Conservation (phyloP, 192 early-diverging fungal species). For the Chytriomyces confervae region DNA sequence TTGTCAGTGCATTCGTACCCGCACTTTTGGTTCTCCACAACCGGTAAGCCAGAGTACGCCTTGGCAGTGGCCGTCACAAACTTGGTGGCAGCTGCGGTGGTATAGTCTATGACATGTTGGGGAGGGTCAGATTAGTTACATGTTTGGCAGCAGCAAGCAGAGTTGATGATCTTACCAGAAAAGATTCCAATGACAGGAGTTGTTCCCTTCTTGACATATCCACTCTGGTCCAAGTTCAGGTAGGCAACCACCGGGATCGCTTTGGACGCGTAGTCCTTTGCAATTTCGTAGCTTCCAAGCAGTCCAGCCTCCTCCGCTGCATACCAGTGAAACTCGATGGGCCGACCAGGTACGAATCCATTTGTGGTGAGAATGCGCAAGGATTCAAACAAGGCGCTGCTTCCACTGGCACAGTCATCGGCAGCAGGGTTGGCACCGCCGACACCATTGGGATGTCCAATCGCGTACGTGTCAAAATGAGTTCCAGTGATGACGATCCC, state of each 20-base stretch:
- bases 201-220: slow-evolving; percentile 40
- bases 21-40: background rate
- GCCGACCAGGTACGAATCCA: slow-evolving; percentile 64
- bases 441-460: background rate
- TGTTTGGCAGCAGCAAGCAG: background rate
- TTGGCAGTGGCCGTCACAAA: background rate
- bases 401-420: slow-evolving; percentile 39
- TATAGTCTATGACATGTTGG: slow-evolving; percentile 35
- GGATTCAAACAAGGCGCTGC: slow-evolving; percentile 61
- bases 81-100: background rate
- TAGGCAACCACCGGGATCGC: slow-evolving; percentile 28
- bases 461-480: slow-evolving; percentile 3
- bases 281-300: slow-evolving; percentile 71
- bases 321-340: slow-evolving; percentile 72
- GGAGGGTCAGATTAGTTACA: background rate
- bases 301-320: slow-evolving; percentile 87
- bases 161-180: slow-evolving; percentile 53
- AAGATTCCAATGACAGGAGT: slow-evolving; percentile 72
- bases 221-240: slow-evolving; percentile 63
- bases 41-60: background rate
- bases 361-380: slow-evolving; percentile 69
- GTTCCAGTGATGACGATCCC: slow-evolving; percentile 20
- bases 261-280: slow-evolving; percentile 28
- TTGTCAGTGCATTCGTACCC: slow-evolving; percentile 3
- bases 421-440: slow-evolving; percentile 53